Evolutionary conservation across 345 rosid species (phyloP).

Genomic region (Eucalyptus melliodora): DNA sequence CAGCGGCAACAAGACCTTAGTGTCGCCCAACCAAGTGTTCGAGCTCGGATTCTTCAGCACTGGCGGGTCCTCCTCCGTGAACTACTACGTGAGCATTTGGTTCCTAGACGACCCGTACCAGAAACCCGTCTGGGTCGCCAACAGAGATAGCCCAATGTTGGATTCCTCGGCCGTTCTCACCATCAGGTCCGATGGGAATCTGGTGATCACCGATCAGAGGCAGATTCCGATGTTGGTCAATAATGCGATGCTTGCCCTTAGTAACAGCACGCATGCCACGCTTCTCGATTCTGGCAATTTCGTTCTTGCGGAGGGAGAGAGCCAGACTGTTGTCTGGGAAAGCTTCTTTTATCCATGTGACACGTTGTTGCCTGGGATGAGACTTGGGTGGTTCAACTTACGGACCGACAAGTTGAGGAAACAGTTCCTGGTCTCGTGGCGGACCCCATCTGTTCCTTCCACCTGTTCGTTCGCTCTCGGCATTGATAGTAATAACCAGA

Average conservation of each 20-base stretch:
- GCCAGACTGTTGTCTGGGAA: neutral
- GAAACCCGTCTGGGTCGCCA: neutral
- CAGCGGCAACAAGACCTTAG: neutral
- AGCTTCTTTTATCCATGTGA: neutral
- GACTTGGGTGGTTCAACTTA: neutral
- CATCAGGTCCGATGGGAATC: neutral
- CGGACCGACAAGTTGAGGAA: neutral
- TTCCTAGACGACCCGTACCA: neutral
- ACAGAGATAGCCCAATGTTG: neutral
- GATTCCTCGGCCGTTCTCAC: neutral
- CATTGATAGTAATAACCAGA: neutral
- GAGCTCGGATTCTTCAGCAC: neutral
- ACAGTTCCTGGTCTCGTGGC: neutral
- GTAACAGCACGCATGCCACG: neutral
- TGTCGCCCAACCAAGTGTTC: neutral
- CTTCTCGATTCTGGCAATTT: neutral
- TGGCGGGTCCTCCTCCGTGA: neutral
- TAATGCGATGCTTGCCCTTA: neutral
- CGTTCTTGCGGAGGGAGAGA: neutral
- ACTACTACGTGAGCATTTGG: neutral
- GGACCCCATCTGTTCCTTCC: neutral
- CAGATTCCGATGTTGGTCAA: neutral
- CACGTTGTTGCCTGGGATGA: neutral
- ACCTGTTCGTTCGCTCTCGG: neutral
- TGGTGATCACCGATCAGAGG: neutral